phyloP scores from a whole-genome alignment of 768 basidiomycete species.

The Amanita phalloides region DNA sequence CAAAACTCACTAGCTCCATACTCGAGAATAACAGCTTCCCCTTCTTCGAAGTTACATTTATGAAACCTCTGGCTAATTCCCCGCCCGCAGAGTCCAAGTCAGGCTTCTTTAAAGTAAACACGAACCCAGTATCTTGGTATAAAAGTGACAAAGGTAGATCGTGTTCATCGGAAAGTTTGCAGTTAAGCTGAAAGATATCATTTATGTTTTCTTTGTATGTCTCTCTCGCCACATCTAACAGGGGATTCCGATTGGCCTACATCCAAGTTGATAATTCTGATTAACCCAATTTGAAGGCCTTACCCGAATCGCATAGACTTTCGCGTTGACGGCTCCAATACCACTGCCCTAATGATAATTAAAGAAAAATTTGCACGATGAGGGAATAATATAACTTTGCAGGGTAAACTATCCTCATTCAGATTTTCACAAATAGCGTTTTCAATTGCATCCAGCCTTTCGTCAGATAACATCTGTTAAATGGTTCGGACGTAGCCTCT shows the following conservation, averaged over 20 bases:
- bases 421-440: constrained; percentile 46
- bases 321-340: constrained; percentile 62
- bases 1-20: constrained; percentile 59
- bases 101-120: constrained; percentile 58
- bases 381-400: constrained; percentile 35
- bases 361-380: not conserved
- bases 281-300: not conserved
- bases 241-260: constrained; percentile 65
- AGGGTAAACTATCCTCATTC: constrained; percentile 57
- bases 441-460: constrained; percentile 55
- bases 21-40: constrained; percentile 70
- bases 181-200: constrained; percentile 70
- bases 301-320: constrained; percentile 84
- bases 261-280: not conserved
- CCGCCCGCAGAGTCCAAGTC: constrained; percentile 35
- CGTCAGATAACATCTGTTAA: constrained; percentile 62
- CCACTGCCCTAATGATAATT: constrained; percentile 39
- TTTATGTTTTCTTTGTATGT: constrained; percentile 90
- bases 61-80: constrained; percentile 59
- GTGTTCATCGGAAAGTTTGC: constrained; percentile 48
- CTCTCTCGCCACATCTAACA: constrained; percentile 91
- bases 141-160: constrained; percentile 53
- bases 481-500: not conserved
- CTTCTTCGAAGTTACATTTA: constrained; percentile 56
- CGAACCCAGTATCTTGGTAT: constrained; percentile 68